phyloP scores from a whole-genome alignment of 768 basidiomycete genomes.

The Kwoniella mangroviensis region DNA sequence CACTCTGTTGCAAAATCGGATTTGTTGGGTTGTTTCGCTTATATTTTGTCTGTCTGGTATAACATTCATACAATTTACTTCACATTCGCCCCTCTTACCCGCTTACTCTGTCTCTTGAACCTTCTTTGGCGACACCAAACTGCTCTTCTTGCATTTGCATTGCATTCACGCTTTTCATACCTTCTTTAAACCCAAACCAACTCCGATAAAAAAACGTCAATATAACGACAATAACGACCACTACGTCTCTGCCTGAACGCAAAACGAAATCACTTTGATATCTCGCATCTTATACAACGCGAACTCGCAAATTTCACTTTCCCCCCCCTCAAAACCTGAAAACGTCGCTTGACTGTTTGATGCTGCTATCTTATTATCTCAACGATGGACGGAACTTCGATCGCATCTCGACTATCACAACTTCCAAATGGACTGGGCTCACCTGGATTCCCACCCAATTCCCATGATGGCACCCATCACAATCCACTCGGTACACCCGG shows the following conservation, averaged over 20 bases:
- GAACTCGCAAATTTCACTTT: neutral
- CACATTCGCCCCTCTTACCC: neutral
- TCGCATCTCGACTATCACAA: slow-evolving; percentile 13
- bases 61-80: neutral
- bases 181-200: neutral
- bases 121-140: slow-evolving; percentile 5
- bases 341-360: neutral
- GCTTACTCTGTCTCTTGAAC: neutral
- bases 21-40: slow-evolving; percentile 14
- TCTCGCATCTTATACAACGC: slow-evolving; percentile 10
- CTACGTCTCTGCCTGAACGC: neutral
- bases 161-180: neutral
- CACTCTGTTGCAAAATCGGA: neutral
- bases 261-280: slow-evolving; percentile 8
- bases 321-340: neutral
- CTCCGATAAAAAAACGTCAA: no score
- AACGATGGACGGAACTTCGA: slow-evolving; percentile 18
- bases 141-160: neutral
- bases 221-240: slow-evolving; percentile 14
- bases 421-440: slow-evolving; percentile 20
- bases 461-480: slow-evolving; percentile 8
- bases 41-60: slow-evolving; percentile 13
- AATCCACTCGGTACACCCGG: slow-evolving; percentile 19
- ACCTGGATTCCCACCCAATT: slow-evolving; percentile 17
- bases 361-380: neutral